Conservation (phyloP, 1,284 basidiomycete species). For the Takashimella tepidaria region DNA sequence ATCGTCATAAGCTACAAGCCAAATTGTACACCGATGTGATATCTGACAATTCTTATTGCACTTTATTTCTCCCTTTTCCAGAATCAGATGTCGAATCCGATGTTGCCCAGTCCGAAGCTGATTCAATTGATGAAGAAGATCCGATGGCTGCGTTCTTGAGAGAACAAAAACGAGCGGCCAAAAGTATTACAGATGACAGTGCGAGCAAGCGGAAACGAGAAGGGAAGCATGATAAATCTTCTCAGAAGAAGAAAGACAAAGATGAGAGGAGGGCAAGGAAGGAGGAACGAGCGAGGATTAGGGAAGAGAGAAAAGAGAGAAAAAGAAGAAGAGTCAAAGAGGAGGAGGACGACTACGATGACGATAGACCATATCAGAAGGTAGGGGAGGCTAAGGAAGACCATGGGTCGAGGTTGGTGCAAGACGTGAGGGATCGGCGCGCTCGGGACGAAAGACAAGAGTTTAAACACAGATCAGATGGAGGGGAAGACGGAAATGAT, state of each 20-base stretch:
- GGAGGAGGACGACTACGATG: constrained; percentile 8
- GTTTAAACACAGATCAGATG: not conserved
- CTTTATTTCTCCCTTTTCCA: constrained; percentile 9
- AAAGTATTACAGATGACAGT: constrained; percentile 4
- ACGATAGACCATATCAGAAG: not conserved
- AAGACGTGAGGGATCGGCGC: not conserved
- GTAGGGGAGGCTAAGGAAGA: too few species aligned
- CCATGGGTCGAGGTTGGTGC: too few species aligned
- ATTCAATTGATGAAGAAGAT: constrained; percentile 84
- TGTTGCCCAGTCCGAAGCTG: constrained; percentile 51
- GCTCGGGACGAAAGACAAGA: not conserved
- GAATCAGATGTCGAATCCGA: constrained; percentile 25
- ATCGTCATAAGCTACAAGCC: too few species aligned
- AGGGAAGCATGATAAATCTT: constrained; percentile 57
- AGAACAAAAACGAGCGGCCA: constrained; percentile 24
- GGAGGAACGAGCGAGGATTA: constrained; percentile 25
- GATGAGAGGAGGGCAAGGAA: constrained; percentile 49
- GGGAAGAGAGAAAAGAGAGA: constrained; percentile 16
- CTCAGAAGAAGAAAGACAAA: constrained; percentile 59
- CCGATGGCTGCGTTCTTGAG: constrained; percentile 89
- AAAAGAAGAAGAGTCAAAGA: constrained; percentile 15
- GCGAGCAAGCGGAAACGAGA: constrained; percentile 64
- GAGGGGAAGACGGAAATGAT: not conserved
- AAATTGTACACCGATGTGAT: too few species aligned
- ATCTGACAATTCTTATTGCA: not conserved